A percentile compares a stretch with the other conserved stretches of the same genome.
Evolutionary conservation across 805 yeast genomes (phyloP).

Genomic region (Barnettozyma botsteinii): DNA sequence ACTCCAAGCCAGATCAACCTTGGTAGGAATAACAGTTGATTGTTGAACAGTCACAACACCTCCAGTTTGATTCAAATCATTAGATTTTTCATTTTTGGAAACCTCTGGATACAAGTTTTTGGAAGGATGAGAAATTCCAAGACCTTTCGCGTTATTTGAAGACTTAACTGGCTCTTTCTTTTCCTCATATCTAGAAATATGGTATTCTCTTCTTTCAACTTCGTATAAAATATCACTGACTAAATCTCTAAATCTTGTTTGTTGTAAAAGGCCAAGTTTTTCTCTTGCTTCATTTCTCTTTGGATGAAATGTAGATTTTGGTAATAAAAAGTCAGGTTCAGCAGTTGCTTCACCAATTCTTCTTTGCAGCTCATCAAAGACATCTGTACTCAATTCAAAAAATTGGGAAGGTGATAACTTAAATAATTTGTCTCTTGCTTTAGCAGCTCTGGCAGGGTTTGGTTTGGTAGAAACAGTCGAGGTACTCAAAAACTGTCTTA

Average conservation of each 20-base stretch:
- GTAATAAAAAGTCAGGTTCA: slow-evolving; percentile 59
- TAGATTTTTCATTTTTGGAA: background rate
- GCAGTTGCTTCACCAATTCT: slow-evolving; percentile 56
- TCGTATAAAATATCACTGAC: slow-evolving; percentile 86
- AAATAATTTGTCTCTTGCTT: slow-evolving; percentile 80
- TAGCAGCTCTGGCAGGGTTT: slow-evolving; percentile 50
- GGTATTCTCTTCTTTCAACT: slow-evolving; percentile 69
- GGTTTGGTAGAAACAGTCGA: slow-evolving; percentile 21
- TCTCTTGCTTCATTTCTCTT: slow-evolving; percentile 94
- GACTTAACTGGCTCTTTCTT: background rate
- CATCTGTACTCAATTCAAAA: slow-evolving; percentile 87
- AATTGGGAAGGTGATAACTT: slow-evolving; percentile 81
- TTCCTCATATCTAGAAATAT: slow-evolving; percentile 23
- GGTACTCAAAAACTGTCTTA: slow-evolving; percentile 23
- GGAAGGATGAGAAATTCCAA: slow-evolving; percentile 3
- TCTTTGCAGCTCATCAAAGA: slow-evolving; percentile 84
- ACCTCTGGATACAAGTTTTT: background rate
- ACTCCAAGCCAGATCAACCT: slow-evolving; percentile 83
- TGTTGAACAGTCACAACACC: slow-evolving; percentile 44
- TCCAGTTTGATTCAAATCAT: background rate
- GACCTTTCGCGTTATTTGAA: slow-evolving; percentile 1
- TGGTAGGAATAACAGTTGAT: slow-evolving; percentile 74
- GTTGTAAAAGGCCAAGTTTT: slow-evolving; percentile 80
- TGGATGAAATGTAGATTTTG: slow-evolving; percentile 75
- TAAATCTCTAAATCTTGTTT: slow-evolving; percentile 78